Conservation (phyloP, 106 monocot species). For the Allium cepa region DNA sequence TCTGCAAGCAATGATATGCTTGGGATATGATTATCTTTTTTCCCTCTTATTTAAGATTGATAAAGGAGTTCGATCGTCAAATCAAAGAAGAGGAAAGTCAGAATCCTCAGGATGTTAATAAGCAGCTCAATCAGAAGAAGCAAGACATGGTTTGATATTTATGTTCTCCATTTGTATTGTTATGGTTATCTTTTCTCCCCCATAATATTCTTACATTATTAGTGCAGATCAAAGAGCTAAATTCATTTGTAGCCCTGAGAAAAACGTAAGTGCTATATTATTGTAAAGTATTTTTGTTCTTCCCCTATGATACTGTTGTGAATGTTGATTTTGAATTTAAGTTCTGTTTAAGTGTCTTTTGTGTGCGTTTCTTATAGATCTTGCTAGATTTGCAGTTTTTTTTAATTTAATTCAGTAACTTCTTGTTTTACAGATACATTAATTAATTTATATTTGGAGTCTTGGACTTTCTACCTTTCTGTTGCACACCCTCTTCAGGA, state of each 20-base stretch:
- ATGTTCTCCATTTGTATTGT: neutral
- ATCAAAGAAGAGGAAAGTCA: conserved; percentile 79
- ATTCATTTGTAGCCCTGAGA: conserved; percentile 87
- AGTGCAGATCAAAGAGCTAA: conserved; percentile 94
- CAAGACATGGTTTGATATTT: conserved; percentile 76
- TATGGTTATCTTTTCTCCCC: neutral
- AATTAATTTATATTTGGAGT: too few relatives aligned
- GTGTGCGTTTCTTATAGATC: too few relatives aligned
- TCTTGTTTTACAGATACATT: too few relatives aligned
- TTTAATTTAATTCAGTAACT: too few relatives aligned
- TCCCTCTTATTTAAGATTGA: conserved; percentile 34
- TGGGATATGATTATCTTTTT: too few relatives aligned
- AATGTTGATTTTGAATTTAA: too few relatives aligned
- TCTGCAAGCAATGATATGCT: too few relatives aligned
- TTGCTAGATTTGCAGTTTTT: too few relatives aligned
- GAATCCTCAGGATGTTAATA: conserved; percentile 64
- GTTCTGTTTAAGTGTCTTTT: too few relatives aligned
- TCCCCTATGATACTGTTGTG: neutral
- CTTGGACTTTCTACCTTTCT: too few relatives aligned
- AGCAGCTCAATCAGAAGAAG: conserved; percentile 84
- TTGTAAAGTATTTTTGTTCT: neutral
- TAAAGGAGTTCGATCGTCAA: conserved; percentile 96
- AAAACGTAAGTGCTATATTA: conserved; percentile 73
- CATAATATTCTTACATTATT: neutral
- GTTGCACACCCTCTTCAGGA: too few relatives aligned